Evolutionary conservation across 1,284 basidiomycete genomes (phyloP), one percentile per base, ranked within the genome.

Genomic region (Ceratobasidium sp.): DNA sequence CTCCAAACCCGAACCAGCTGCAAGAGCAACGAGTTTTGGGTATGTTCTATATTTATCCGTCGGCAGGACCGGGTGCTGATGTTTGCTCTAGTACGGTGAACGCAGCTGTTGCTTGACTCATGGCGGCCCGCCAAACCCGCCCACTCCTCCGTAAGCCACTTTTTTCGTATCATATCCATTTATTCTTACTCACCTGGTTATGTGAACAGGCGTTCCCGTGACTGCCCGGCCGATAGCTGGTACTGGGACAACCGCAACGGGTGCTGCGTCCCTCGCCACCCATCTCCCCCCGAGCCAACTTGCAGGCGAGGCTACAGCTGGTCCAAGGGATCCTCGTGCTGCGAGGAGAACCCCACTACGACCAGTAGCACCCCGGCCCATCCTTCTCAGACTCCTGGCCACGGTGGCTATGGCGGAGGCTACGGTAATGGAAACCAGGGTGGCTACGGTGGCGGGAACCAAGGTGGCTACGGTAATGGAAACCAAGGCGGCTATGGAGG

Each of bases 241-340:
- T 82, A 83, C 77, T 86, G 84, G 84, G 75, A 82, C 78, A 39
- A 60, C 13, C 80, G 82, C 58, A 84, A 87, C 79, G 82, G 83
- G 33, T 89, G 87, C 83, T 90, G 89, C 80, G 85, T 87, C 56
- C 89, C 89, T 73, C 74, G 78, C 60, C 77, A 81, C 64, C 63
- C 65, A 28, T 10, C 58, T 20, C 75, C 75, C 60, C 35, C 56
- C 17, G 49, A 67, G 65, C 75, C 75, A 26, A 35, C 64, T 61
- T 76, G 75, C 75, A 49, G 45, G 42, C 3, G 35, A 2, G 75
- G 75, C 13, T 63, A 58, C 63, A 61, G 33, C 39, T 63, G 63
- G 63, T 74, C 71, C 10, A 45, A 51, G 20, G 71, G 71, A 33
- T 63, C 71, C 31, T 74, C 45, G 58, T 76, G 75, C 75, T 76